Base-by-base conservation (phyloP, 2,329 filamentous ascomycete species). In the Furcasterigmium sp. region DNA sequence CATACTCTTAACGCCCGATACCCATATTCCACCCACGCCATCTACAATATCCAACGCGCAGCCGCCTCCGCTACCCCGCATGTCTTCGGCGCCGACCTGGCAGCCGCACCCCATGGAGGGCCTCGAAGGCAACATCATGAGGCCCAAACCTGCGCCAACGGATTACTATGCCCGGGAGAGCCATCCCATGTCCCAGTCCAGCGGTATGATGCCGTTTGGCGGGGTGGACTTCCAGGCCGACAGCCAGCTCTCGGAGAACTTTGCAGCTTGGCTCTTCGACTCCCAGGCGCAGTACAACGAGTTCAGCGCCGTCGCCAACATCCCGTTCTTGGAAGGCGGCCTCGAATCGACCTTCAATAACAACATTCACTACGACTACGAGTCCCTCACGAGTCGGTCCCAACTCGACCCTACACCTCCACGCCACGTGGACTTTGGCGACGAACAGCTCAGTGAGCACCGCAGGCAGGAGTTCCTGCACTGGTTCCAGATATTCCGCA, bases 221-320 rank as follows among this genome's bases (percentile, higher is more conserved):
- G 53, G 53, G 15, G 51, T 65, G 20, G 59, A 59, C 10, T 64
- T 62, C 34, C 47, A 59, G 17, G 38, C 58, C 2, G 65, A 69
- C 10, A 61, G 63, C 18, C 58, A 61, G 2, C 39, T 68, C 29
- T 56, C 56, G 4, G 65, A 68, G 20, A 73, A 72, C 54, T 76
- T 77, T 53, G 69, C 67, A 17, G 58, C 63, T 14, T 78, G 74
- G 74, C 59, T 78, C 4, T 76, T 78, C 47, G 68, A 75, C 34
- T 59, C 67, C 3, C 66, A 69, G 39, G 62, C 63, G 1, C 61
- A 52, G 20, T 69, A 67, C 37, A 58, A 57, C 28, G 70, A 73
- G 5, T 66, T 72, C 44, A 64, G 45, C 30, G 56, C 58, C 44
- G 59, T 73, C 14, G 56, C 67, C 4, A 65, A 63, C 15, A 52